Base-by-base conservation (phyloP, 495 filamentous ascomycete species). In the Aspergillus steynii region DNA sequence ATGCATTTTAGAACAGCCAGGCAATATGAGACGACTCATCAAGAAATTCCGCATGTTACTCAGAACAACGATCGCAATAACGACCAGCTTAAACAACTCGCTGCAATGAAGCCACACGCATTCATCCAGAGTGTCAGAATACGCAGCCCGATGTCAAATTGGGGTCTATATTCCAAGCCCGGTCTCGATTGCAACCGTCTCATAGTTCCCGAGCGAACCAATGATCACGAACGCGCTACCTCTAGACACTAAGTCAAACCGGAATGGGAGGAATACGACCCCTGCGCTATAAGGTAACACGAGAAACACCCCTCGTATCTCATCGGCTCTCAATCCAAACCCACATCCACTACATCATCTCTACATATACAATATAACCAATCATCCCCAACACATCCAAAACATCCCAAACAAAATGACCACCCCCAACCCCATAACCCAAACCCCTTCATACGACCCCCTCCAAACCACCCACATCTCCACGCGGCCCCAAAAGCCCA, bases 401-500 rank as follows among this genome's bases (percentile, higher is more conserved):
- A 42, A 5, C 47, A 4, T 6, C 47, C 10, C 3, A 49, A 7
- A 8, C 9, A 50, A 50, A 27, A 50, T 50, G 48, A 29, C 48
- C 9, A 25, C 57, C 4, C 53, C 56, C 25, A 50, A 60, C 61
- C 47, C 56, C 34, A 56, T 64, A 46, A 64, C 53, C 26, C 29
- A 56, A 1, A 57, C 52, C 28, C 48, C 10, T 20, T 2, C 28
- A n/a, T 64, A 60, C 53, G 46, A 64, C 57, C 61, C 46, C 29
- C 52, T 48, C 55, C n/a, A 31, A 28, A 12, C 52, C 42, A 31
- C 55, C 26, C 20, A 1, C 15, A 20, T 65, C 32, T 55, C 63
- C 26, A 56, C 32, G 0, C 63, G 63, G 25, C 46, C 52, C 46
- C 20, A 56, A 14, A 61, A 61, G 32, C 60, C 55, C 10, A 67